These are phyloP conservation scores for Saussurea involucrata DNA, from an alignment of 129 eudicot genomes.

Conservation along the genomic window DNA sequence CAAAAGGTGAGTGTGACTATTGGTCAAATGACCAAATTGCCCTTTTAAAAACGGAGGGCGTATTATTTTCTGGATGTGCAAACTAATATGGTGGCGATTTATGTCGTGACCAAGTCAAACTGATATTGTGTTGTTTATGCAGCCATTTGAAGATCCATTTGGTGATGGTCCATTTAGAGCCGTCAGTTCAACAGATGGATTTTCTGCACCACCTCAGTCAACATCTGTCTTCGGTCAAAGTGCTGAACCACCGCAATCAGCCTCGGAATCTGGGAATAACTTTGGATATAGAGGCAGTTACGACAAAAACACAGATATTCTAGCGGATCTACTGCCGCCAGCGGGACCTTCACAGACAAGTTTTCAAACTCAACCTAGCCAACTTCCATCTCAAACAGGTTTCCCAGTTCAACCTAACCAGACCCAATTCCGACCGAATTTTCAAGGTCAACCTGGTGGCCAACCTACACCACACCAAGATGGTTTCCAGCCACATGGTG, in stretches of 20 bases:
- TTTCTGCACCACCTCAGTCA: conserved; percentile 47
- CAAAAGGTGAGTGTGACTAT: not conserved
- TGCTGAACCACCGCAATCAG: conserved; percentile 38
- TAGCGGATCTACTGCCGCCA: conserved; percentile 90
- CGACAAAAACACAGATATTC: conserved; percentile 51
- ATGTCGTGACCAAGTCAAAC: not conserved
- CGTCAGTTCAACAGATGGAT: conserved; percentile 43
- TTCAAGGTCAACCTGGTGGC: conserved; percentile 35
- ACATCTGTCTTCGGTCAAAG: conserved; percentile 39
- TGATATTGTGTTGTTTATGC: conserved; percentile 18
- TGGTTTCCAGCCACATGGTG: conserved; percentile 32
- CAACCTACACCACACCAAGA: conserved; percentile 30
- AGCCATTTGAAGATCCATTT: conserved; percentile 94
- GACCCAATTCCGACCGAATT: conserved; percentile 14
- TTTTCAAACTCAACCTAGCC: conserved; percentile 35
- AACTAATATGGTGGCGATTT: not conserved
- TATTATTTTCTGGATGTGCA: not conserved
- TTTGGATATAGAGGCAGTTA: conserved; percentile 43
- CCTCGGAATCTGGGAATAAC: conserved; percentile 21
- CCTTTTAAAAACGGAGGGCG: not conserved
- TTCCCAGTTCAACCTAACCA: conserved; percentile 28
- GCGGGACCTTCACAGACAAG: conserved; percentile 44
- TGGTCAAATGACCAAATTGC: not conserved
- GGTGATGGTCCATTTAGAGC: conserved; percentile 97
- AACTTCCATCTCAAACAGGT: conserved; percentile 22